Conservation (phyloP, 768 basidiomycete species). For the Fomitopsis serialis region DNA sequence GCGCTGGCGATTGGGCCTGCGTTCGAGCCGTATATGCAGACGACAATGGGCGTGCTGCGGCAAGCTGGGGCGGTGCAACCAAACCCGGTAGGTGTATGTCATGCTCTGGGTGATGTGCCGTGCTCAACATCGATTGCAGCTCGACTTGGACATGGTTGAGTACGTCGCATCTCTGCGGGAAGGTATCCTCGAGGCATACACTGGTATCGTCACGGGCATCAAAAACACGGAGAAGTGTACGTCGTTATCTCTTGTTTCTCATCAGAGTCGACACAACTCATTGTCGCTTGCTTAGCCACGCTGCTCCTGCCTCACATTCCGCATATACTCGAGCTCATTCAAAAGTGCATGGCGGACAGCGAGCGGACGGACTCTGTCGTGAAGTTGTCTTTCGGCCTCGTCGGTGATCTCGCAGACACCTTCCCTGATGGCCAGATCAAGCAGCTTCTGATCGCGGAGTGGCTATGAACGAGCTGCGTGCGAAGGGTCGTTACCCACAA, state of each 20-base stretch:
- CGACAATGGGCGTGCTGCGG: slow-evolving; percentile 84
- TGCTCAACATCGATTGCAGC: too few species aligned
- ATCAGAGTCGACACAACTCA: slow-evolving; percentile 1
- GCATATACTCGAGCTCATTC: slow-evolving; percentile 75
- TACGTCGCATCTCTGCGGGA: slow-evolving; percentile 89
- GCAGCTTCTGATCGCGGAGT: slow-evolving; percentile 69
- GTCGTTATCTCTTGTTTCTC: not conserved
- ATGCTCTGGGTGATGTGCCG: too few species aligned
- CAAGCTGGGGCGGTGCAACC: slow-evolving; percentile 89
- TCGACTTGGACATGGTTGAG: slow-evolving; percentile 87
- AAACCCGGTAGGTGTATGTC: slow-evolving; percentile 60
- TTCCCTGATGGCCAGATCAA: slow-evolving; percentile 82
- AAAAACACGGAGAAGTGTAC: slow-evolving; percentile 79
- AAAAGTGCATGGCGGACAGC: slow-evolving; percentile 72
- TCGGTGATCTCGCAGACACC: slow-evolving; percentile 90
- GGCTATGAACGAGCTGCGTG: slow-evolving; percentile 74
- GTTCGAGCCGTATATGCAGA: slow-evolving; percentile 87
- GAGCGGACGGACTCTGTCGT: slow-evolving; percentile 77
- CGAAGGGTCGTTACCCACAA: slow-evolving; percentile 63
- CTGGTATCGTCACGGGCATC: slow-evolving; percentile 87
- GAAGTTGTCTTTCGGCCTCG: slow-evolving; percentile 73
- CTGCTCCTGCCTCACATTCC: slow-evolving; percentile 67
- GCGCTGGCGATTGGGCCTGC: slow-evolving; percentile 83
- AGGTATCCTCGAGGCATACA: slow-evolving; percentile 95
- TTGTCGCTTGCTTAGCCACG: slow-evolving; percentile 27